Evolutionary conservation across 768 basidiomycete species (phyloP).

Genomic region (Multifurca ochricompacta): DNA sequence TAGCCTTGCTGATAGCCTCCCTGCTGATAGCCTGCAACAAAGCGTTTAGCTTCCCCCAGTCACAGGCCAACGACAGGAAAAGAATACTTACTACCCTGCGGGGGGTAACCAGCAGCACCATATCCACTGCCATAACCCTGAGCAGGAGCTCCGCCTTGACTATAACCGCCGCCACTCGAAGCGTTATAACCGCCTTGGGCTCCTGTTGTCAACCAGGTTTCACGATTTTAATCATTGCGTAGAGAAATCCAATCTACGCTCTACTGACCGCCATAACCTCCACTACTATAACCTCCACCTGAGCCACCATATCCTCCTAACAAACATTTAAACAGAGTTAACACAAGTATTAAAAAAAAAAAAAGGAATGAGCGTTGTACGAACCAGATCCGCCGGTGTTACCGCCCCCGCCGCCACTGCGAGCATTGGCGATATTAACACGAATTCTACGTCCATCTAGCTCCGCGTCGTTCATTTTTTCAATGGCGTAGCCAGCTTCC

Average conservation of each 20-base stretch:
- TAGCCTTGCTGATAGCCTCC: neutral
- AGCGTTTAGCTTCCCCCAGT: too few relatives aligned
- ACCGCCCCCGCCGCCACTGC: conserved; percentile 39
- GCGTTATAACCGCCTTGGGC: conserved; percentile 26
- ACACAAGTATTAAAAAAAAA: neutral
- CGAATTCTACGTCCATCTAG: conserved; percentile 91
- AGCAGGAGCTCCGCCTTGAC: conserved; percentile 26
- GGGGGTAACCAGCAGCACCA: conserved; percentile 10
- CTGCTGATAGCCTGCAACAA: conserved; percentile 3
- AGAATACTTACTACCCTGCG: neutral
- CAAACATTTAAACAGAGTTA: neutral
- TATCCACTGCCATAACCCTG: conserved; percentile 21
- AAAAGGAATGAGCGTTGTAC: neutral
- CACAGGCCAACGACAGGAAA: neutral
- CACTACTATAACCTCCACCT: conserved; percentile 30
- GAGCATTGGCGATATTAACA: conserved; percentile 74
- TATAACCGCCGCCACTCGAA: conserved; percentile 22
- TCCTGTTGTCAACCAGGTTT: neutral
- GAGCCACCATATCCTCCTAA: conserved; percentile 28
- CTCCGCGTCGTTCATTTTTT: conserved; percentile 75
- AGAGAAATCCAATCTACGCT: too few relatives aligned
- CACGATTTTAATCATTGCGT: too few relatives aligned
- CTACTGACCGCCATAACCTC: conserved; percentile 25
- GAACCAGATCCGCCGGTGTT: conserved; percentile 34
- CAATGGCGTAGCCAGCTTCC: conserved; percentile 78